phyloP scores from a whole-genome alignment of 805 yeast species.

The Ogataea paradorogensis region DNA sequence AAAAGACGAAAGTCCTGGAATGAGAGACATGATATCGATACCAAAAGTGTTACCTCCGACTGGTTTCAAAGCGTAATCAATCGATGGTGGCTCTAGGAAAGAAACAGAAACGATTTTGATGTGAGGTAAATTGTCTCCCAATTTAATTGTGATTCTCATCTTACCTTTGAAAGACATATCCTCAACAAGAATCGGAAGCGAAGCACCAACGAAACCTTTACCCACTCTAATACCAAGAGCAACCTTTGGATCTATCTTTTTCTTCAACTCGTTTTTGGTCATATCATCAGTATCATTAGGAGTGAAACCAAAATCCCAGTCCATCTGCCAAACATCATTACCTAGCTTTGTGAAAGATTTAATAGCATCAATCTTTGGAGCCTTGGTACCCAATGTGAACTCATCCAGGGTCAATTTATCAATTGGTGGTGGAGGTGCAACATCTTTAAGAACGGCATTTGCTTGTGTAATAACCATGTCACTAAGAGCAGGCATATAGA shows the following conservation, averaged over 20 bases:
- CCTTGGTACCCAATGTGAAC: conserved; percentile 76
- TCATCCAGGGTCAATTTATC: conserved; percentile 71
- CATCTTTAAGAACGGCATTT: conserved; percentile 63
- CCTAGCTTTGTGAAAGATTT: conserved; percentile 72
- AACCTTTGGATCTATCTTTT: conserved; percentile 75
- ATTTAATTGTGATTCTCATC: conserved; percentile 59
- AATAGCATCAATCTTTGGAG: conserved; percentile 71
- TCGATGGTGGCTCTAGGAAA: conserved; percentile 72
- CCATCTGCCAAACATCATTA: conserved; percentile 70
- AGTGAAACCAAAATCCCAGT: conserved; percentile 76
- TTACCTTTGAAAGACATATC: conserved; percentile 75
- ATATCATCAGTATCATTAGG: conserved; percentile 82
- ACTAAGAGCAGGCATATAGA: conserved; percentile 81
- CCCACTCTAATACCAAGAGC: conserved; percentile 80
- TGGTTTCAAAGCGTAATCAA: conserved; percentile 79
- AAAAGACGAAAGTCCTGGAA: conserved; percentile 74
- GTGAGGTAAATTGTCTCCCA: conserved; percentile 72
- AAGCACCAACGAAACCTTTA: conserved; percentile 73
- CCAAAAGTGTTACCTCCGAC: conserved; percentile 90
- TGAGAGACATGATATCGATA: conserved; percentile 75
- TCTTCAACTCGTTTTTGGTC: conserved; percentile 71
- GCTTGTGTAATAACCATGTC: conserved; percentile 70
- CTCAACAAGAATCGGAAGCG: conserved; percentile 75
- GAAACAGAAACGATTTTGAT: conserved; percentile 68
- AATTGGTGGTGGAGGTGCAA: conserved; percentile 81